A percentile compares a stretch with the other conserved stretches of the same genome.
phyloP scores from a whole-genome alignment of 1,284 basidiomycete genomes.

The Ganoderma boninense region DNA sequence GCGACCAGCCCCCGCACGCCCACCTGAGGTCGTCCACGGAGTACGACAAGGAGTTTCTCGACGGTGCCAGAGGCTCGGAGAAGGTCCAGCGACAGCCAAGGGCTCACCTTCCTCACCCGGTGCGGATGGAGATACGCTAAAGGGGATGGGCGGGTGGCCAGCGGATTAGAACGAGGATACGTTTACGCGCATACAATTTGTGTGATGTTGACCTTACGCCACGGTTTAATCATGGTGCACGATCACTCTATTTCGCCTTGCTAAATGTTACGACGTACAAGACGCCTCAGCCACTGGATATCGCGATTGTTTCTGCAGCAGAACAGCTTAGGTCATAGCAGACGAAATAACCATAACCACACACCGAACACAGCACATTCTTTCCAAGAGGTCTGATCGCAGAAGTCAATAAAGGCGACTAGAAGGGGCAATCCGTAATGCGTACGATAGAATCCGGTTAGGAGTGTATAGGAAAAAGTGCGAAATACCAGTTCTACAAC shows the following conservation, averaged over 20 bases:
- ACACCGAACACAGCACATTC: not conserved
- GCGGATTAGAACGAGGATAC: constrained; percentile 6
- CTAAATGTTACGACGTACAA: not conserved
- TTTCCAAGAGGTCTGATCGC: constrained; percentile 7
- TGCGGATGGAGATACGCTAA: constrained; percentile 16
- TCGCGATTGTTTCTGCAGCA: not conserved
- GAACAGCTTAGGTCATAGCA: not conserved
- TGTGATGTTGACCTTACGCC: not conserved
- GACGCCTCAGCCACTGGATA: not conserved
- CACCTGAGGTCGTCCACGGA: not conserved
- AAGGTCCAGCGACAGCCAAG: not conserved
- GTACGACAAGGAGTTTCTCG: not conserved
- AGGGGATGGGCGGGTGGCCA: constrained; percentile 8
- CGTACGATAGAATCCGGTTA: constrained; percentile 29
- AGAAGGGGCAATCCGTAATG: constrained; percentile 17
- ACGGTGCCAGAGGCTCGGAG: not conserved
- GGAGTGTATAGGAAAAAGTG: constrained; percentile 15
- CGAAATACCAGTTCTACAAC: constrained; percentile 23
- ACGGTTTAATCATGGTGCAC: not conserved
- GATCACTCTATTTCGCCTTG: not conserved
- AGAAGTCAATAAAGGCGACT: constrained; percentile 18
- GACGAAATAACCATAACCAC: not conserved
- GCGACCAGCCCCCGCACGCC: constrained; percentile 2
- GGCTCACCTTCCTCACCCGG: not conserved
- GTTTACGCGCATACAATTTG: constrained; percentile 15